A percentile compares a stretch with the other conserved stretches of the same genome.
Evolutionary conservation across 768 basidiomycete genomes (phyloP).

Genomic region (Macrolepiota fuliginosa): DNA sequence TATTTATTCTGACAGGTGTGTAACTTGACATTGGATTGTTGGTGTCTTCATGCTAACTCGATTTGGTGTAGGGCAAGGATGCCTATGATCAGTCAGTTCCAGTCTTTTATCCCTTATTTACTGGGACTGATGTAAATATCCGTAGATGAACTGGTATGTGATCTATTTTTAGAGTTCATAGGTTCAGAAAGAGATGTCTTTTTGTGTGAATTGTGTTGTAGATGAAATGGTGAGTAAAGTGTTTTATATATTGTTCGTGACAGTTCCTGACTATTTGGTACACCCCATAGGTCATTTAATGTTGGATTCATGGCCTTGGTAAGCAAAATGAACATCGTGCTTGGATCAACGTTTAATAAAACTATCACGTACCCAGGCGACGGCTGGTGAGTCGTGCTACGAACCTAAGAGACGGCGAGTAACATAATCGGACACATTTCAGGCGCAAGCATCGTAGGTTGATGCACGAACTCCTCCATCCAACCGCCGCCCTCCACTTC

Average conservation of each 20-base stretch:
- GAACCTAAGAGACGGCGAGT: background rate
- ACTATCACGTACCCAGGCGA: conserved; percentile 17
- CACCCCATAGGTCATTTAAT: conserved; percentile 27
- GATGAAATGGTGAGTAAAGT: conserved; percentile 6
- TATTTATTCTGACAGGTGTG: conserved; percentile 37
- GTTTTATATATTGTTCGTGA: background rate
- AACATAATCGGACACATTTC: background rate
- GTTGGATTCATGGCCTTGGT: conserved; percentile 29
- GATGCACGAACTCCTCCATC: conserved; percentile 30
- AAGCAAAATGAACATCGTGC: conserved; percentile 10
- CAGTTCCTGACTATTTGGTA: background rate
- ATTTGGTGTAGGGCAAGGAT: conserved; percentile 13
- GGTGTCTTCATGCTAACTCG: background rate
- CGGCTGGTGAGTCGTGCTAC: conserved; percentile 14
- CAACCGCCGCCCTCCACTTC: conserved; percentile 22
- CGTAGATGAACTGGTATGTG: conserved; percentile 11
- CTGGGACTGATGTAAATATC: background rate
- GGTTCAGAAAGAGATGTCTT: background rate
- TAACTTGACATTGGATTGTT: background rate
- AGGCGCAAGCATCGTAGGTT: conserved; percentile 32
- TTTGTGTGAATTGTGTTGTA: background rate
- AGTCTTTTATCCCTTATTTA: background rate
- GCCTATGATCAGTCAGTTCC: conserved; percentile 19
- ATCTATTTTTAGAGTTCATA: too few relatives aligned
- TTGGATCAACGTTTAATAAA: background rate